Evolutionary conservation across 2,329 filamentous ascomycete species (phyloP), one percentile per base, ranked within the genome.

Genomic region (Metarhizium anisopliae): DNA sequence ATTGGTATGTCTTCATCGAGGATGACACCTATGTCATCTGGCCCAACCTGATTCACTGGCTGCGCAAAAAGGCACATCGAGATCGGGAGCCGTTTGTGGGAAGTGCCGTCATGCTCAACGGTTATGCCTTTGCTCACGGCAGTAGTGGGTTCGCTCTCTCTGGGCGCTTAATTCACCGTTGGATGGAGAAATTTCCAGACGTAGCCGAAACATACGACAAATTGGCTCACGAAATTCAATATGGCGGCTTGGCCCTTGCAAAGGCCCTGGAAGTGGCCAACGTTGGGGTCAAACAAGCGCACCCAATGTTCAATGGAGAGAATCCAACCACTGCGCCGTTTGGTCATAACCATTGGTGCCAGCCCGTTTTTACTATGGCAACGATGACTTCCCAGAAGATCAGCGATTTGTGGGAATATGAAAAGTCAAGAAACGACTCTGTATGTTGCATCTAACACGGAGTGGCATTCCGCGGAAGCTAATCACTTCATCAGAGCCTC

Each of bases 1-100:
- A 81, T 55, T 84, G 81, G 80, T 84, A 82, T 61, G 74, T 84
- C 54, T 83, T 83, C 60, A 75, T 79, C 60, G 81, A 83, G 60
- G 78, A 78, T 36, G 81, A 84, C 61, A 82, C 77, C 11, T 83
- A 82, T 61, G 64, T 83, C 53, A 72, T 83, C 62, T 81, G 80
- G 77, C 66, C 72, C 53, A 81, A 80, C 59, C 63, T 83, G 50
- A 68, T 79, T 38, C 66, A 73, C 51, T 83, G 76, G 74, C 66
- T 83, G 50, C 71, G 67, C 52, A 70, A 70, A 16, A 64, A 64
- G 54, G 62, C 78, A 14, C 74, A 77, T 53, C 71, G 74, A 2
- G 66, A 64, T 18, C 69, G 76, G 36, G 72, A 74, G 36, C 65
- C 75, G 36, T 82, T 81, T 60, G 64, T 82, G 11, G 80, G 80